Evolutionary conservation across 2,329 filamentous ascomycete genomes (phyloP), one percentile per base, ranked within the genome.

Genomic region (Colletotrichum incanum): DNA sequence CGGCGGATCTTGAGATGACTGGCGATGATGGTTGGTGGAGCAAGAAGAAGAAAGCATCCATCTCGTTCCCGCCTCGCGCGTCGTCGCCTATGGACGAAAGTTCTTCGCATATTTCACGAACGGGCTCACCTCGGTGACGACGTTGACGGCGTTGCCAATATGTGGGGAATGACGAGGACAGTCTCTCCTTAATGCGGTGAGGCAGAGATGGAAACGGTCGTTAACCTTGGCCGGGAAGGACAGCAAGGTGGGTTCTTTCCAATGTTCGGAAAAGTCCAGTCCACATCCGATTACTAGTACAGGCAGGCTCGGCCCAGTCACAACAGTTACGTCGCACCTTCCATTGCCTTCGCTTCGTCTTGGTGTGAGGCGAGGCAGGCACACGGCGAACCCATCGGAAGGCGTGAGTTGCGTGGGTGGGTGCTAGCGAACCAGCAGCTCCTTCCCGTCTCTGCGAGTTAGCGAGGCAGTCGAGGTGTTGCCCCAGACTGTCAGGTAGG

Each of bases 121-220:
- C 60, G 45, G 60, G 47, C 60, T 63, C 60, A 66, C 47, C 68
- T 71, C 68, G 64, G 68, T 62, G 68, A 71, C 45, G 41, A 45
- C 31, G 34, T 31, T 41, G 34, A 18, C 20, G 8, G 59, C 8
- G n/a, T 16, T 34, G 18, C 20, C 31, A 49, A 37, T 6, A 16
- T 26, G 16, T 31, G 47, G n/a, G 16, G 43, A 26, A 62, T 28
- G 45, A 37, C 41, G 58, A 28, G n/a, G 14, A 23, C 37, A 45
- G 47, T 31, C 43, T 62, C 68, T 56, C 65, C 58, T 68, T 54
- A 63, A 63, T 63, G 67, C 45, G 65, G 68, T 34, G 65, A 71
- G 65, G 65, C 18, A 50, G 50, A 26, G 14, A n/a, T 8, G 43
- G 43, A 62, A 23, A 39, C 37, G 43, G 14, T 26, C n/a, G 28